Base-by-base conservation (phyloP, 2,329 filamentous ascomycete species). In the Penicillium aurantiogriseum region DNA sequence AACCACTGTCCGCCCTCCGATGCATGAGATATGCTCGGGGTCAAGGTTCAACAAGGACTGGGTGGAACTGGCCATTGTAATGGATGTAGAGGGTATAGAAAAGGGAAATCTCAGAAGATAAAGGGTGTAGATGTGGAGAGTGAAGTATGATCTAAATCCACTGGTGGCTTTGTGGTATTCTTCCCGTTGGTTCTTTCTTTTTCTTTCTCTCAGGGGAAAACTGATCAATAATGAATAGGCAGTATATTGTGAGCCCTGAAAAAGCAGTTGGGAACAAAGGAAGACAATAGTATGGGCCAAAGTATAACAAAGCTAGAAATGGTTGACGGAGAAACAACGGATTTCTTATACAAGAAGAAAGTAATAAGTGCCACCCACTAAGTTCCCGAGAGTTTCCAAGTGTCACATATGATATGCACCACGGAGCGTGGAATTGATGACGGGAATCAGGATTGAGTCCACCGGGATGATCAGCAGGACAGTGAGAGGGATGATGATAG, bases 11-110 rank as follows among this genome's bases (percentile, higher is more conserved):
- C 63, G 64, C 4, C 73, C 72, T 13, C 72, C 69, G 35, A 71
- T 68, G 61, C 73, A 75, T 11, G 68, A 70, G 8, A 61, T 67
- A 46, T 74, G 72, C 5, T 61, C 57, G 2, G 72, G 72, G 47
- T 74, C 72, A 5, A 73, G 64, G 27, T 64, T 50, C 38, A 68
- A 25, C 21, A 63, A 35, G 13, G 63, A 58, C 23, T 53, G 15
- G 8, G 57, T 54, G 13, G 62, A 56, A 35, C 57, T 53, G n/a
- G 63, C 59, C 68, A 71, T 70, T 45, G 55, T 53, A 47, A 25
- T 43, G 13, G 21, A 44, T 45, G 50, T 44, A 46, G 17, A 27
- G 19, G 27, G n/a, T 15, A 21, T 31, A 10, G 40, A 40, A 31
- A 42, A 39, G 21, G 43, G 36, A 38, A 25, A 21, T 27, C 35